Percentiles rank a stretch among this genome's conserved stretches.
These are phyloP conservation scores for Diaporthe caulivora DNA, from an alignment of 2,329 filamentous ascomycete genomes.

Conservation along the genomic window DNA sequence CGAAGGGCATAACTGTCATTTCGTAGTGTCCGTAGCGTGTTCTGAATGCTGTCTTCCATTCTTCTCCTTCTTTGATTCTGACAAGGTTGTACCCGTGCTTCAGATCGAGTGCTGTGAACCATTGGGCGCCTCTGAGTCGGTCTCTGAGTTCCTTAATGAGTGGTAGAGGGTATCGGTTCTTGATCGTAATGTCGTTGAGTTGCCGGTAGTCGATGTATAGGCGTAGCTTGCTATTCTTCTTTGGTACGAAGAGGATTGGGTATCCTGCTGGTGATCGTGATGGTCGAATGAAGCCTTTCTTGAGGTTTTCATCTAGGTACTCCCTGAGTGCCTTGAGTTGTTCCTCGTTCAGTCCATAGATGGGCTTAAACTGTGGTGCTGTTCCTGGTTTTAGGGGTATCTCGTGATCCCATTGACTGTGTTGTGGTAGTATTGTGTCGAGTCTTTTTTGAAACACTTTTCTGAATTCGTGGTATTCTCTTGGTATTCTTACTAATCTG, in stretches of 20 bases:
- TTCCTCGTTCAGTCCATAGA: no score
- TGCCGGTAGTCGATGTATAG: slow-evolving; percentile 10
- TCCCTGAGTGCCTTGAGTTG: not conserved
- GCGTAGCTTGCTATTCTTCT: no score
- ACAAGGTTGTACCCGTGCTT: not conserved
- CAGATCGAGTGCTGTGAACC: slow-evolving; percentile 10
- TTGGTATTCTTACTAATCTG: no score
- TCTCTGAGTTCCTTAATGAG: slow-evolving; percentile 13
- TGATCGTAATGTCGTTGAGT: slow-evolving; percentile 15
- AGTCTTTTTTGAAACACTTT: no score
- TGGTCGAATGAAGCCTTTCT: slow-evolving; percentile 3
- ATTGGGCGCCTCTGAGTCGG: not conserved
- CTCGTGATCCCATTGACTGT: no score
- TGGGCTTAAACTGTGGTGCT: no score
- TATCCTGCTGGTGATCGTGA: no score
- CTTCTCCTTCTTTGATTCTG: not conserved
- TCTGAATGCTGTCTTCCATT: slow-evolving; percentile 17
- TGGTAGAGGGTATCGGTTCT: not conserved
- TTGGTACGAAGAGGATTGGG: no score
- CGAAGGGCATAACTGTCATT: not conserved
- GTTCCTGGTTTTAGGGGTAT: no score
- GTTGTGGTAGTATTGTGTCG: no score
- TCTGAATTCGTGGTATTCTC: no score
- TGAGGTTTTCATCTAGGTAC: not conserved
- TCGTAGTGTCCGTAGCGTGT: not conserved